phyloP scores from a whole-genome alignment of 2,329 filamentous ascomycete species.

The Sordariomycetes sp. region DNA sequence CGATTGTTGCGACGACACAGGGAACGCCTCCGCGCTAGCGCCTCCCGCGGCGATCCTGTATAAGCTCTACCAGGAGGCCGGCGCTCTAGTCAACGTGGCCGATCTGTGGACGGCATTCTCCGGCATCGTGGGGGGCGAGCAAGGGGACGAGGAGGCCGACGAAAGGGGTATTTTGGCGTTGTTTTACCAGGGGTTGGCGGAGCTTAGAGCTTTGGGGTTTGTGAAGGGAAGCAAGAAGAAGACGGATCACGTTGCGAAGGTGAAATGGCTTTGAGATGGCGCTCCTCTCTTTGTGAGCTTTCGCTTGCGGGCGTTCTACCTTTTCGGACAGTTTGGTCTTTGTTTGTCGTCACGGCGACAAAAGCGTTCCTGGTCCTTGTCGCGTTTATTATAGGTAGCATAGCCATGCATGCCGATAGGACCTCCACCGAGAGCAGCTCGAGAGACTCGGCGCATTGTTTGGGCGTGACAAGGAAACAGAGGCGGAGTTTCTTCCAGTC shows the following conservation, averaged over 20 bases:
- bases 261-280: slow-evolving; percentile 58
- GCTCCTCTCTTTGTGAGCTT: neutral
- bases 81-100: slow-evolving; percentile 64
- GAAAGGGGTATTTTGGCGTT: slow-evolving; percentile 55
- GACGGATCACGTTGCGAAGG: slow-evolving; percentile 81
- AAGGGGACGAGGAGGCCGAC: slow-evolving; percentile 13
- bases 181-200: slow-evolving; percentile 79
- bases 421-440: neutral
- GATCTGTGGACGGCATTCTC: slow-evolving; percentile 74
- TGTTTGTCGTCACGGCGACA: neutral
- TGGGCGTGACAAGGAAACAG: neutral
- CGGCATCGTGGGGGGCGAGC: slow-evolving; percentile 40
- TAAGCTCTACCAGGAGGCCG: slow-evolving; percentile 68
- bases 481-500: neutral
- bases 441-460: neutral
- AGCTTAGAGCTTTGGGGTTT: slow-evolving; percentile 76
- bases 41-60: slow-evolving; percentile 67
- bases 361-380: neutral
- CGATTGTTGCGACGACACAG: slow-evolving; percentile 42
- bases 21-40: slow-evolving; percentile 28
- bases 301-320: neutral
- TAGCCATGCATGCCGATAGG: too few species aligned
- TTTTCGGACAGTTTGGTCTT: neutral
- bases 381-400: neutral
- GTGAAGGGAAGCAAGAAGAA: slow-evolving; percentile 86